Conservation (phyloP, 768 basidiomycete species). For the Omphalotus guepiniiformis region DNA sequence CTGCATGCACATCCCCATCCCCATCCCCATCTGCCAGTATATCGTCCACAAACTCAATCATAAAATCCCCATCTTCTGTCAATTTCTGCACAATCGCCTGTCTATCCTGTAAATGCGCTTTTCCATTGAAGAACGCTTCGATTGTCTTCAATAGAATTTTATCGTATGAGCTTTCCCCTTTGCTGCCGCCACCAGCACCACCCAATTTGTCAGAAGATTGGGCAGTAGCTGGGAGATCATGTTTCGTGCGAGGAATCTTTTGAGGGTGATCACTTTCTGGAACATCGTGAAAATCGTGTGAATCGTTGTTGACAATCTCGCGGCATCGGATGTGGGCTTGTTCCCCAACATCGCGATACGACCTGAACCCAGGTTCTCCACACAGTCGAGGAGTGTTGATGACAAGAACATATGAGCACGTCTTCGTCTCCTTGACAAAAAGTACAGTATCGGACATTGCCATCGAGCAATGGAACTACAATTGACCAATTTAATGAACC, state of each 20-base stretch:
- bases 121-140: conserved; percentile 22
- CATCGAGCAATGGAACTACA: conserved; percentile 93
- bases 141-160: conserved; percentile 22
- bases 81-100: conserved; percentile 39
- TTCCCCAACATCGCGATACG: conserved; percentile 58
- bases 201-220: conserved; percentile 12
- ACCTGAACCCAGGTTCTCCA: conserved; percentile 88
- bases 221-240: conserved; percentile 33
- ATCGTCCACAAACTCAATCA: conserved; percentile 44
- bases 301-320: conserved; percentile 53
- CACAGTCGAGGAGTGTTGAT: conserved; percentile 95
- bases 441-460: conserved; percentile 87
- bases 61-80: conserved; percentile 35
- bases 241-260: conserved; percentile 46
- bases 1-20: conserved; percentile 22
- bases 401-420: conserved; percentile 91
- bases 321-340: conserved; percentile 77
- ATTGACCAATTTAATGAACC: conserved; percentile 9
- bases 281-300: conserved; percentile 26
- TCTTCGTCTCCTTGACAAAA: conserved; percentile 90
- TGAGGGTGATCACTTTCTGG: conserved; percentile 55
- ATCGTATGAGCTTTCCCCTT: conserved; percentile 24
- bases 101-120: conserved; percentile 13
- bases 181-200: conserved; percentile 18
- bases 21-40: conserved; percentile 28